Evolutionary conservation across 768 basidiomycete genomes (phyloP).

Genomic region (Amanita rubescens): DNA sequence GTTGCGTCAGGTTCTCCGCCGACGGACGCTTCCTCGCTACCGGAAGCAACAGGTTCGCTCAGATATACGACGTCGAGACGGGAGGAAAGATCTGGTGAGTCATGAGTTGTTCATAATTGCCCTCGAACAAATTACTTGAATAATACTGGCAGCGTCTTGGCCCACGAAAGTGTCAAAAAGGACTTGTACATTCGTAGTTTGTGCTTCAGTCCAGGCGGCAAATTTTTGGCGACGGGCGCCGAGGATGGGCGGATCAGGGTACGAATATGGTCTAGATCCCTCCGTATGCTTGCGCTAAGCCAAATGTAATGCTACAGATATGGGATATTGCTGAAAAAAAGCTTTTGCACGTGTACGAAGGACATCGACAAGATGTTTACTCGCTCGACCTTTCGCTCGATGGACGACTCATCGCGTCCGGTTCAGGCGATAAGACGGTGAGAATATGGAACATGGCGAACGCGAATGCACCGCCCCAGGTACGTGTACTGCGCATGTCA

Average conservation of each 20-base stretch:
- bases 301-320: constrained; percentile 46
- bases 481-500: constrained; percentile 9
- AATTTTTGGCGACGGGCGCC: constrained; percentile 84
- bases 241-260: constrained; percentile 88
- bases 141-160: constrained; percentile 16
- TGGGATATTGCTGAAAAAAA: constrained; percentile 85
- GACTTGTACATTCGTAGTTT: constrained; percentile 54
- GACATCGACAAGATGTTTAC: constrained; percentile 91
- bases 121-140: not conserved
- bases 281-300: not conserved
- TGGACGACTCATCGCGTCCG: constrained; percentile 81
- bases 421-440: constrained; percentile 64
- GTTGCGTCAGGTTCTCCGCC: constrained; percentile 90
- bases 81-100: constrained; percentile 78
- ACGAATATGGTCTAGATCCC: constrained; percentile 24
- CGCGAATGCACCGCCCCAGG: constrained; percentile 7
- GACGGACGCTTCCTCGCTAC: constrained; percentile 93
- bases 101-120: not conserved
- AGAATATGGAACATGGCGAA: constrained; percentile 40
- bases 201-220: constrained; percentile 83
- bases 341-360: constrained; percentile 76
- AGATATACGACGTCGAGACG: constrained; percentile 90
- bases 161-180: constrained; percentile 20
- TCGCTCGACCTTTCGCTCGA: constrained; percentile 89
- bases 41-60: constrained; percentile 94